Evolutionary conservation across 768 basidiomycete species (phyloP).

Genomic region (Roridomyces roridus): DNA sequence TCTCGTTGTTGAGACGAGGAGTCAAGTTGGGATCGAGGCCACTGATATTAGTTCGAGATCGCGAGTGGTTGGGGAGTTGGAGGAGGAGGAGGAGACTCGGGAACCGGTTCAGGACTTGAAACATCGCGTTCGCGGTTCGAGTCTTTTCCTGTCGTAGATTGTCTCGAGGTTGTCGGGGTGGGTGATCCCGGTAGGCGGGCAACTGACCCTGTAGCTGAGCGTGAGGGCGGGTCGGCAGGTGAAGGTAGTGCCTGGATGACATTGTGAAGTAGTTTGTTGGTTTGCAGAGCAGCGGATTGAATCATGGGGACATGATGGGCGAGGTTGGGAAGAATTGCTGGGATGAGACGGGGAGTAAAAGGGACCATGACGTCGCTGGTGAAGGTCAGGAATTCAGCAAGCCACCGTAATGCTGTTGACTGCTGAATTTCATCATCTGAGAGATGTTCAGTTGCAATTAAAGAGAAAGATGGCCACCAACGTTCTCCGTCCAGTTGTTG

Average conservation of each 20-base stretch:
- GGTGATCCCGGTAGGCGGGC: conserved; percentile 60
- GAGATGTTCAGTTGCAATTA: conserved; percentile 8
- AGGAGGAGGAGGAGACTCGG: conserved; percentile 35
- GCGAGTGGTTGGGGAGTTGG: conserved; percentile 29
- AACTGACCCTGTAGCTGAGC: conserved; percentile 31
- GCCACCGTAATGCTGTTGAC: conserved; percentile 91
- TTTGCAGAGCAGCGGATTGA: conserved; percentile 82
- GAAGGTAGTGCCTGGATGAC: conserved; percentile 88
- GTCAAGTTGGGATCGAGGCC: conserved; percentile 28
- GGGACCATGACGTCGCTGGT: conserved; percentile 92
- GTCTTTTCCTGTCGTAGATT: conserved; percentile 51
- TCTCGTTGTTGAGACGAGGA: conserved; percentile 39
- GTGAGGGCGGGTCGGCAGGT: conserved; percentile 57
- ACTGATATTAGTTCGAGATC: conserved; percentile 19
- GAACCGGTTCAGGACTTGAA: conserved; percentile 50
- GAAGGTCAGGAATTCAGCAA: conserved; percentile 88
- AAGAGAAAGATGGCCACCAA: conserved; percentile 43
- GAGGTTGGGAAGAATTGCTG: conserved; percentile 92
- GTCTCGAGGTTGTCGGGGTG: conserved; percentile 58
- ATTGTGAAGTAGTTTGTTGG: conserved; percentile 83
- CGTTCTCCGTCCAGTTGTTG: conserved; percentile 85
- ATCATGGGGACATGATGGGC: conserved; percentile 92
- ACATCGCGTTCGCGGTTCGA: conserved; percentile 53
- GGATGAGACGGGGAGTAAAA: conserved; percentile 92
- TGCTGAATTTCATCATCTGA: conserved; percentile 95